Base-by-base conservation (phyloP, 1,284 basidiomycete genomes). In the Hemileia vastatrix region DNA sequence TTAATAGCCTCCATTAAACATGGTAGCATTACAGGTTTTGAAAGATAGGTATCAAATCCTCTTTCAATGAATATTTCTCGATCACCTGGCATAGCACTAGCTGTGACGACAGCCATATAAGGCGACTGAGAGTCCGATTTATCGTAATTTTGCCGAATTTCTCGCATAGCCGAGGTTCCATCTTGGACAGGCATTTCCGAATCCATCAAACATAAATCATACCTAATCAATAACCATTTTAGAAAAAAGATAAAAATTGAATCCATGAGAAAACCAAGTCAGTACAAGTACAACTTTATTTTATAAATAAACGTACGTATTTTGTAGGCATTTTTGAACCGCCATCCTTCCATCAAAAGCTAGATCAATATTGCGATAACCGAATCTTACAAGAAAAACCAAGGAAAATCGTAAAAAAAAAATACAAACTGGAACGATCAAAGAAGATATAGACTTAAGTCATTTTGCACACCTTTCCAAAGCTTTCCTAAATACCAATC, bases 201-300 rank as follows among this genome's bases (percentile, higher is more conserved):
- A 55, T 77, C 76, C 53, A 76, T 65, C 13, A 76, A 60, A 50
- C 76, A 75, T 43, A 77, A 55, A 54, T 76, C 74, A 45, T 45
- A 45, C 4, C 44, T 45, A 21, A n/a, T n/a, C n/a, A n/a, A n/a
- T n/a, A n/a, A n/a, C n/a, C n/a, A n/a, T 5, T 18, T 45, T 45
- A 5, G 44, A 18, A 4, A 4, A 9, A n/a, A 5, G 13, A 21
- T 45, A 15, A 4, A 21, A 45, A n/a, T 18, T n/a, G 44, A 1
- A 4, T 1, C 44, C 1, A 8, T 45, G n/a, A 45, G 4, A 18
- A n/a, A 9, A n/a, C 11, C 21, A 5, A 18, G 3, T 45, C n/a
- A 18, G 9, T 13, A 18, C 43, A 44, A 3, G 43, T n/a, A n/a
- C n/a, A 8, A 18, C 2, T 44, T 3, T n/a, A 45, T 6, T 1